A percentile compares a stretch with the other conserved stretches of the same genome.
Evolutionary conservation across 2,329 filamentous ascomycete genomes (phyloP).

Genomic region (Seiridium unicorne): DNA sequence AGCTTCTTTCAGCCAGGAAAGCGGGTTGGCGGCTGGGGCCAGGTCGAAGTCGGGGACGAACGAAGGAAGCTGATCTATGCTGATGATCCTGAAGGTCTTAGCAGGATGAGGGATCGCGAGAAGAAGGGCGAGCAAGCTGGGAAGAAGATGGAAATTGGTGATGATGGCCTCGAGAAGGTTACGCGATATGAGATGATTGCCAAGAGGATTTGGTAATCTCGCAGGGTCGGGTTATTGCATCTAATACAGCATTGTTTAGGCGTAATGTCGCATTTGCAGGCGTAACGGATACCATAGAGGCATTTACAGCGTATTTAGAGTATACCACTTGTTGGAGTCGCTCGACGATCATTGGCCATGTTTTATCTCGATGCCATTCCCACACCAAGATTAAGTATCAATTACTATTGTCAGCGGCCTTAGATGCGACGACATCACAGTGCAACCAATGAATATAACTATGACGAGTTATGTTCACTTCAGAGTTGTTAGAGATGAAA

Average conservation of each 20-base stretch:
- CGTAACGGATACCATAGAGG: not conserved
- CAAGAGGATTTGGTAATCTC: constrained; percentile 84
- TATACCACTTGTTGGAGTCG: no score
- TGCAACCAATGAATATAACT: no score
- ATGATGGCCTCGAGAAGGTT: constrained; percentile 56
- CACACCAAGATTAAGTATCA: no score
- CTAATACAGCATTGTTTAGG: not conserved
- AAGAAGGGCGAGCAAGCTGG: constrained; percentile 61
- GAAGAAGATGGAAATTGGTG: constrained; percentile 44
- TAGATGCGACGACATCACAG: no score
- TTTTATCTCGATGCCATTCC: no score
- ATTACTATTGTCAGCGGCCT: no score
- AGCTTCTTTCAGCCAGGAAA: constrained; percentile 69
- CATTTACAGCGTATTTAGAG: not conserved
- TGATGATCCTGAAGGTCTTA: constrained; percentile 73
- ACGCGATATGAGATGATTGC: constrained; percentile 90
- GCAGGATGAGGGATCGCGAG: constrained; percentile 60
- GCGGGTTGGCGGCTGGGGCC: constrained; percentile 77
- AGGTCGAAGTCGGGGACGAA: constrained; percentile 87
- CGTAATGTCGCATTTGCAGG: not conserved
- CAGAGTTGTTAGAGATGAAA: no score
- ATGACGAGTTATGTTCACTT: no score
- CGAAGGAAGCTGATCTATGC: constrained; percentile 82
- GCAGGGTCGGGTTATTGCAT: not conserved
- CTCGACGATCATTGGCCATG: no score